phyloP scores from a whole-genome alignment of 129 eudicot genomes.

The Flaveria ramosissima region DNA sequence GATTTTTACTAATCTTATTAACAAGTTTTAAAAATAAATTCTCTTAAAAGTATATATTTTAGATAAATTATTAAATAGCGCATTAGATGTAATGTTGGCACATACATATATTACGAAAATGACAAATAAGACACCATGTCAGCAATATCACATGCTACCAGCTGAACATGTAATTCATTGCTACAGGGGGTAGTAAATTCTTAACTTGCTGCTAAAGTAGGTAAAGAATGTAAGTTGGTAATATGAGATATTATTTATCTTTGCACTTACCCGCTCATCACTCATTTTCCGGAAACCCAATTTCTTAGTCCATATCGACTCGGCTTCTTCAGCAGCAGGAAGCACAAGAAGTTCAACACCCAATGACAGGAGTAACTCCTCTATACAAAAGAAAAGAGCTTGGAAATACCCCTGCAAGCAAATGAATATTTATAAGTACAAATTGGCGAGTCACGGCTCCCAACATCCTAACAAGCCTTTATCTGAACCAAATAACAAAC shows the following conservation, averaged over 20 bases:
- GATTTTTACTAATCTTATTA: neutral
- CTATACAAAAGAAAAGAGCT: conserved; percentile 76
- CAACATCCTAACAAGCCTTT: neutral
- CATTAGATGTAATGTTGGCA: neutral
- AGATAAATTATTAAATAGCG: no score
- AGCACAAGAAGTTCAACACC: conserved; percentile 78
- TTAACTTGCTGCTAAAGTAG: neutral
- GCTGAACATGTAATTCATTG: neutral
- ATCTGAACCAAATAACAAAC: neutral
- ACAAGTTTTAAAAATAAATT: neutral
- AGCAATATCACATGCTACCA: neutral
- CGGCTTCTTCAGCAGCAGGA: conserved; percentile 98
- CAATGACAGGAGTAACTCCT: conserved; percentile 65
- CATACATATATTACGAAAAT: no score
- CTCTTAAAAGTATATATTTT: neutral
- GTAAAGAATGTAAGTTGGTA: neutral
- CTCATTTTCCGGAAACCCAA: conserved; percentile 84
- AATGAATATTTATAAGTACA: neutral
- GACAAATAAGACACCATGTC: neutral
- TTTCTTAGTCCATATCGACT: conserved; percentile 83
- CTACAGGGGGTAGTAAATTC: neutral
- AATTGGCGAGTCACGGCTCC: conserved; percentile 2
- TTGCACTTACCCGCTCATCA: conserved; percentile 69
- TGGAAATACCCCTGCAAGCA: conserved; percentile 77
- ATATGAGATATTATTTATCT: conserved; percentile 9